Percentiles rank a stretch among this genome's conserved stretches.
phyloP scores from a whole-genome alignment of 495 filamentous ascomycete genomes.

The Penicillium cataractarum region DNA sequence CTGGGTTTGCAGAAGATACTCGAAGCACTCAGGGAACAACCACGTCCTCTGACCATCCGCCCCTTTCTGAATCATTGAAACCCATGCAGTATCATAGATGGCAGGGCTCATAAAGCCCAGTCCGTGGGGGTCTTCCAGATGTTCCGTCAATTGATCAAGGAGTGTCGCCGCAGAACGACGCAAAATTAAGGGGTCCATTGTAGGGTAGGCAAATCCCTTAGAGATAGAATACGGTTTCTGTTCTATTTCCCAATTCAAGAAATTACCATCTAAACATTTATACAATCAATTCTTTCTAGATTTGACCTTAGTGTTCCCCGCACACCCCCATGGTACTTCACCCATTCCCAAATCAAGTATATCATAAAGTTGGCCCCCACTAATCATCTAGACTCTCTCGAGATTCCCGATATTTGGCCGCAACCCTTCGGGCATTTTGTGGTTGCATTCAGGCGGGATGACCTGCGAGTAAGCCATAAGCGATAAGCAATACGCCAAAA shows the following conservation, averaged over 20 bases:
- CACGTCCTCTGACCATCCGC: conserved; percentile 9
- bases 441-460: not conserved
- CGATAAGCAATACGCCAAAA: not conserved
- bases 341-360: not conserved
- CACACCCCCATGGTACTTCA: not conserved
- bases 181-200: not conserved
- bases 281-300: not conserved
- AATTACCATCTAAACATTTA: not conserved
- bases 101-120: conserved; percentile 13
- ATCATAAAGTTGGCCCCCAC: not conserved
- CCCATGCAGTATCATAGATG: conserved; percentile 18
- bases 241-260: not conserved
- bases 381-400: not conserved
- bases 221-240: not conserved
- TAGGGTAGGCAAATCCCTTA: not conserved
- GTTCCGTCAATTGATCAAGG: conserved; percentile 7
- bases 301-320: not conserved
- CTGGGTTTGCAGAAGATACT: conserved; percentile 23
- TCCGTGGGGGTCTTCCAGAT: conserved; percentile 7
- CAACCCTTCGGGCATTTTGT: not conserved
- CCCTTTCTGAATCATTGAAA: conserved; percentile 10
- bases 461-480: conserved; percentile 1
- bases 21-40: conserved; percentile 32
- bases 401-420: not conserved
- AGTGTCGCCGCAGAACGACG: not conserved